Base-by-base conservation (phyloP, 306 rosid species). In the Aeschynomene evenia region DNA sequence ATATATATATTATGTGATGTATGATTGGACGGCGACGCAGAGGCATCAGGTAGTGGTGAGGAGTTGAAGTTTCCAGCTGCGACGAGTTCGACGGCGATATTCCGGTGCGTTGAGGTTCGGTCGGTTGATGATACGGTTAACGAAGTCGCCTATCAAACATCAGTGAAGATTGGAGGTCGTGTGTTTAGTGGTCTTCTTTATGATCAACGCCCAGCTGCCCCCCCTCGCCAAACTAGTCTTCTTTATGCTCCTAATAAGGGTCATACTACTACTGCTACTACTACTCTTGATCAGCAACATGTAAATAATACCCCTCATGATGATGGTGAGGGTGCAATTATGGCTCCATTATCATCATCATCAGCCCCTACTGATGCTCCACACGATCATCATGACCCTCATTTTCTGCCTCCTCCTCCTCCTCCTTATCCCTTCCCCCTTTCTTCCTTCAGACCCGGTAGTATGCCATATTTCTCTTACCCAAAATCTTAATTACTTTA, bases 191-290 rank as follows among this genome's bases (percentile, higher is more conserved):
- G 96, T 10, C 70, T 84, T 72, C 84, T 87, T 2, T 73, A 84
- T 63, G 91, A 90, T 82, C 90, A 90, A 80, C 95, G 91, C 21
- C 90, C 74, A 54, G 66, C n/a, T n/a, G n/a, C n/a, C n/a, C n/a
- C n/a, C n/a, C n/a, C n/a, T n/a, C n/a, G 63, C 24, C 82, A 66
- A 67, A 48, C 66, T 49, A n/a, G n/a, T n/a, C n/a, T n/a, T n/a
- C 15, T 42, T 61, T 40, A 53, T 9, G 49, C 13, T 24, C n/a
- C n/a, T n/a, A n/a, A n/a, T n/a, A 39, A 19, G 21, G 62, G 48
- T 29, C 58, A 45, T 23, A 66, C 14, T 37, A 9, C 14, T 14
- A 37, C 43, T n/a, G 42, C 43, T 37, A 15, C 45, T 28, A 28
- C 3, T n/a, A n/a, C n/a, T n/a, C n/a, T 31, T 68, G 46, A 60